Base-by-base conservation (phyloP, 2,329 filamentous ascomycete genomes). In the Sclerotinia subarctica region DNA sequence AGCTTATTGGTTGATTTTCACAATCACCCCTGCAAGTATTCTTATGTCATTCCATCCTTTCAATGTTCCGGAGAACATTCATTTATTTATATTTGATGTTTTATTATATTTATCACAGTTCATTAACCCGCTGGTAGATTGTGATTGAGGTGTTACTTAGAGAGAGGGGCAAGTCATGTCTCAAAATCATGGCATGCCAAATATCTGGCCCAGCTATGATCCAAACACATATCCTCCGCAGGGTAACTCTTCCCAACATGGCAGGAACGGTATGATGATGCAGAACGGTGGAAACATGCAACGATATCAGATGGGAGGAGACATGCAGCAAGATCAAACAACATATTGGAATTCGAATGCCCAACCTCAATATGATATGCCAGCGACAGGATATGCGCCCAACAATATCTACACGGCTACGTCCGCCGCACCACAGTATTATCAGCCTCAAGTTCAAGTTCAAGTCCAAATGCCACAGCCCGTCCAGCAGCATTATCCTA, bases 401-500 rank as follows among this genome's bases (percentile, higher is more conserved):
- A 62, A 56, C 15, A 54, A 38, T 67, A 63, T 46, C 42, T 54
- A 63, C 46, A 47, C 57, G 35, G 57, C 65, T 47, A 49, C 57
- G 7, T 44, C 65, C 10, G 26, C 52, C 29, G 56, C 57, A 66
- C 51, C 71, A 26, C 68, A 65, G 60, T 69, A 69, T 57, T 68
- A 68, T 59, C 67, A 68, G 54, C 53, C 62, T 66, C 62, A 60
- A 38, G 59, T 63, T 66, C 62, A 60, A 38, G 59, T 63, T 13
- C 53, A 58, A n/a, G 64, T 58, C 51, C 64, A 60, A 38, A 53
- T 47, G 8, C 67, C 53, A 26, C 62, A 68, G n/a, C 54, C 54
- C 13, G 68, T 71, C n/a, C 70, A 71, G 32, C 69, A 74, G 49
- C 57, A 67, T 19, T 67, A 63, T 63, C 42, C 57, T 26, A 26